Evolutionary conservation across 2,329 filamentous ascomycete species (phyloP), one percentile per base, ranked within the genome.

Genomic region (Tothia fuscella): DNA sequence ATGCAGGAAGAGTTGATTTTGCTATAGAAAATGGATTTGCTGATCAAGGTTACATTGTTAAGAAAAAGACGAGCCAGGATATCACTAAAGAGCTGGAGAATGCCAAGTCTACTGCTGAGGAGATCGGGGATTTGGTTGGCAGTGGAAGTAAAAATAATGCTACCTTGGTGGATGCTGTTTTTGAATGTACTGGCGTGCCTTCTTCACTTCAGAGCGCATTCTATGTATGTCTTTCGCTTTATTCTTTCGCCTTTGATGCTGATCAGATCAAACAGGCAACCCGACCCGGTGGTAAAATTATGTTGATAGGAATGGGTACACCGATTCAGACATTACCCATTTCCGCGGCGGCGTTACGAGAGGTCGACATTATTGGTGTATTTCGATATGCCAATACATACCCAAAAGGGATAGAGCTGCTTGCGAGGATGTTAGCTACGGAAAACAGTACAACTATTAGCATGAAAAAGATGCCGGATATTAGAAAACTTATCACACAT

Each of bases 311-410:
- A 41, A 87, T 87, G 82, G 82, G 82, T 28, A 82, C 74, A 4
- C 81, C 82, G 0, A 72, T 85, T 40, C 80, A 86, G 57, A 85
- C 80, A 0, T 67, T 87, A 2, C 81, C 81, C 1, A 65, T 88
- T 34, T 82, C 77, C 6, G 78, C 79, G 4, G 81, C 81, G 3
- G 79, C 82, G 29, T 65, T 85, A 21, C 72, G 80, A 28, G 82
- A 88, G 61, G 77, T 87, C 32, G 82, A 87, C 54, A 79, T 87
- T 24, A 62, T 85, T n/a, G 81, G 81, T 25, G 77, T 85, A 22
- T 86, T 87, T 62, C 71, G 82, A 36, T 87, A 87, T 51, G 79
- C 79, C 16, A 82, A 85, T 57, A 83, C 80, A 0, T 87, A 86
- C 53, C 68, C 74, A 4, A 78, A 75, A 1, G 81, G 80, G n/a